phyloP scores from a whole-genome alignment of 306 rosid species.

The Dicorynia guianensis region DNA sequence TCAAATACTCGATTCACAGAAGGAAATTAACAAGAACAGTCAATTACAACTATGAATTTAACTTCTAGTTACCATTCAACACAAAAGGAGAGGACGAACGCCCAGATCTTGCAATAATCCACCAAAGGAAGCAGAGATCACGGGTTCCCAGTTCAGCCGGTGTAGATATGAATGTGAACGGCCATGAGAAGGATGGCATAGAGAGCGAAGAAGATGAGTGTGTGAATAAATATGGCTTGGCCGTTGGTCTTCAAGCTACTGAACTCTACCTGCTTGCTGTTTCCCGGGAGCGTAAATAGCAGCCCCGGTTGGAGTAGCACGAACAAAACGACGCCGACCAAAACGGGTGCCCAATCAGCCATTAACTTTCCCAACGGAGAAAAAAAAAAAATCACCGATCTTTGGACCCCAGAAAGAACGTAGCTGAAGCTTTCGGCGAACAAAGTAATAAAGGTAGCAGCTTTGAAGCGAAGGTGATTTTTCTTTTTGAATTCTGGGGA shows the following conservation, averaged over 20 bases:
- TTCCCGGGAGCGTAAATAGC: conserved; percentile 79
- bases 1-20: neutral
- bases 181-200: conserved; percentile 78
- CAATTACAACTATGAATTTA: conserved; percentile 10
- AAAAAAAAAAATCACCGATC: neutral
- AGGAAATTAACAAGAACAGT: neutral
- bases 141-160: conserved; percentile 59
- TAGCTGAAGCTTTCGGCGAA: neutral
- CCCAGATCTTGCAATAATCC: conserved; percentile 15
- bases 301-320: conserved; percentile 91
- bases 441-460: conserved; percentile 31
- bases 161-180: conserved; percentile 79
- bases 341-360: conserved; percentile 99
- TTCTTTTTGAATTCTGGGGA: neutral
- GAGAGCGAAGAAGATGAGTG: conserved; percentile 80
- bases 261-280: conserved; percentile 72
- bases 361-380: conserved; percentile 31
- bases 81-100: neutral
- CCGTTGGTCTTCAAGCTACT: conserved; percentile 94
- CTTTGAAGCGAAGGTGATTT: neutral
- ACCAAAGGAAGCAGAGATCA: neutral
- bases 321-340: conserved; percentile 86
- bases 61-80: conserved; percentile 1
- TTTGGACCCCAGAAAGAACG: too few relatives aligned
- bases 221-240: conserved; percentile 83